phyloP scores from a whole-genome alignment of 805 yeast species.

The Metschnikowia santaceciliae region DNA sequence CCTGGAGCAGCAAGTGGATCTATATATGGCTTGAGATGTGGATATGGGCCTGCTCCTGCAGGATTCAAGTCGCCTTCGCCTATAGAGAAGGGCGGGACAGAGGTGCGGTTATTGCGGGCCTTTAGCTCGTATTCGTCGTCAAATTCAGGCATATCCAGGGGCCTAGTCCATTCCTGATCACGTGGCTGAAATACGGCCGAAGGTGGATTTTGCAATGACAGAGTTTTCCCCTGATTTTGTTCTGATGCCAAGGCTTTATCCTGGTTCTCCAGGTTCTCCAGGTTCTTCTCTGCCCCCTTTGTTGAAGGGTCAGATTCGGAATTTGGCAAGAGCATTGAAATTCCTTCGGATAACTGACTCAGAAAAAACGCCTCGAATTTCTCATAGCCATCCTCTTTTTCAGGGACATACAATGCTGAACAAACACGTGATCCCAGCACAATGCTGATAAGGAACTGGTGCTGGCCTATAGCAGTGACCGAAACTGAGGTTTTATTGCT shows the following conservation, averaged over 20 bases:
- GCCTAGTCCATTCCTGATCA: slow-evolving; percentile 10
- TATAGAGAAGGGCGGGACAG: slow-evolving; percentile 25
- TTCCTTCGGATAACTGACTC: background rate
- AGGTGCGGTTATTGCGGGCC: slow-evolving; percentile 1
- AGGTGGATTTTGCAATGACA: background rate
- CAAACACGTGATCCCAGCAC: background rate
- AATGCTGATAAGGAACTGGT: background rate
- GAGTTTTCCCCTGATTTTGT: background rate
- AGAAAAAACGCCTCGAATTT: background rate
- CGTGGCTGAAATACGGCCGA: background rate
- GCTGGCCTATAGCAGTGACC: background rate
- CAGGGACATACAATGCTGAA: background rate
- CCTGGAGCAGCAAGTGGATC: slow-evolving; percentile 35
- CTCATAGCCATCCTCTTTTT: background rate
- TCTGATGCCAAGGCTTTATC: background rate
- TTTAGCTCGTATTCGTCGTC: slow-evolving; percentile 49
- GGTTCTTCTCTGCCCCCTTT: background rate
- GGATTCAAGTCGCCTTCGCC: slow-evolving; percentile 55
- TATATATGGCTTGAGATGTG: slow-evolving; percentile 38
- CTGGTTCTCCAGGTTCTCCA: too few species aligned
- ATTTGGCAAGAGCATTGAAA: background rate
- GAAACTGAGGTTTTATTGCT: background rate
- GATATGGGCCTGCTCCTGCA: slow-evolving; percentile 37
- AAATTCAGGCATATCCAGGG: slow-evolving; percentile 47
- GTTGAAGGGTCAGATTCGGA: background rate